These are phyloP conservation scores for Phytophthora vignae DNA, from an alignment of 352 stramenopile species.

Conservation along the genomic window DNA sequence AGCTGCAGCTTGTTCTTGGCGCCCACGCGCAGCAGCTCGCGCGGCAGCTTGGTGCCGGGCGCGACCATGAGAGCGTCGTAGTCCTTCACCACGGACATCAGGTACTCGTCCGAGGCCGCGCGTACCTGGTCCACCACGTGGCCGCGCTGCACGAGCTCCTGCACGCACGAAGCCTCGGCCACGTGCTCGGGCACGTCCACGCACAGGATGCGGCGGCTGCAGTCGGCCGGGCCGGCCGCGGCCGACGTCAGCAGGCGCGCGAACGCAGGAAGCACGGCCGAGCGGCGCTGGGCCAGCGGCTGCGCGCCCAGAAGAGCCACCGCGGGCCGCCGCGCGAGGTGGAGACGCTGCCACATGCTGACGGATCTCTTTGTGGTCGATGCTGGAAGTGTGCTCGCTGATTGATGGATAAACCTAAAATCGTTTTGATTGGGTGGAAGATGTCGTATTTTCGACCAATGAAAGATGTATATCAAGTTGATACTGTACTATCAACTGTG, in stretches of 20 bases:
- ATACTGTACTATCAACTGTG: too few relatives aligned
- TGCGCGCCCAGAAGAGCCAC: conserved; percentile 3
- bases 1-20: conserved; percentile 59
- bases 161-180: conserved; percentile 61
- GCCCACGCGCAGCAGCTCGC: conserved; percentile 49
- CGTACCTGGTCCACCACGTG: conserved; percentile 67
- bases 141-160: conserved; percentile 77
- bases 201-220: conserved; percentile 62
- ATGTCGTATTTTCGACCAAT: conserved; percentile 17
- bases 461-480: conserved; percentile 1
- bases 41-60: conserved; percentile 53
- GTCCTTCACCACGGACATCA: conserved; percentile 42
- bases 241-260: conserved; percentile 25
- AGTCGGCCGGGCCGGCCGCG: not conserved
- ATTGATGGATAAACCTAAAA: conserved; percentile 2
- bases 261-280: not conserved
- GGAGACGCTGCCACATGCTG: conserved; percentile 33
- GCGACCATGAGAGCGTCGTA: conserved; percentile 78
- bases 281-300: not conserved
- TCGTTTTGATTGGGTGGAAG: not conserved
- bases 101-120: conserved; percentile 38
- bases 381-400: conserved; percentile 5
- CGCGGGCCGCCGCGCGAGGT: conserved; percentile 22
- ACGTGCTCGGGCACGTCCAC: conserved; percentile 62
- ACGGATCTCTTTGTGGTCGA: conserved; percentile 1